Base-by-base conservation (phyloP, 768 basidiomycete genomes). In the Rhodotorula taiwanensis region DNA sequence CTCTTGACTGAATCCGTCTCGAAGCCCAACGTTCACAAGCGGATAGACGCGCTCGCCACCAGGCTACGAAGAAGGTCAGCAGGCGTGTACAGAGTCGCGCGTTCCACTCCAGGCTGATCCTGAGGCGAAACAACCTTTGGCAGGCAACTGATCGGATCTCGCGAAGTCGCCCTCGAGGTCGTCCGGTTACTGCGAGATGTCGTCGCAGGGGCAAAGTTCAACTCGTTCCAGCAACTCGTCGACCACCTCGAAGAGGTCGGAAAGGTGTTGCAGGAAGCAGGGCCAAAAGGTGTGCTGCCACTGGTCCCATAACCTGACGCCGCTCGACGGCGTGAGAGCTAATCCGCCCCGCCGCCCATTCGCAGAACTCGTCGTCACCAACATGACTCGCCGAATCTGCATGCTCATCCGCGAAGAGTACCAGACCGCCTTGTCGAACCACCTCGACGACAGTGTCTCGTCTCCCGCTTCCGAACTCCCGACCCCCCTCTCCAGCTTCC, bases 341-440 rank as follows among this genome's bases (percentile, higher is more conserved):
- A 21, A 43, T 23, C n/a, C 44, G 36, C 53, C 23, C 39, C 31
- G 28, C 23, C 15, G 20, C 44, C 25, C 9, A 8, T n/a, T n/a
- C 25, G 57, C 76, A 97, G 95, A 99, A 75, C 86, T 93, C 73
- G 88, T 91, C 49, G 87, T 95, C 41, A 91, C 91, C 28, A 98
- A 98, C 75, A 93, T 93, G 27, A 86, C 93, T 44, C 84, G 92
- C 43, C 90, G 90, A 72, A 85, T 97, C 28, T 79, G 97, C 31
- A 90, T 93, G 74, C 87, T 95, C 72, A 86, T 99, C 60, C 83
- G 91, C 53, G 95, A 99, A 76, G 95, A 99, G 74, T 93, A 91
- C 75, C 81, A 87, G 64, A 88, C 92, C 7, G 89, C 89, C 3
- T 83, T 81, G 20, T 41, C 61, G n/a, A 61, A 66, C 48, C 64